Conservation (phyloP, 768 basidiomycete species). For the Boletus patriciae region DNA sequence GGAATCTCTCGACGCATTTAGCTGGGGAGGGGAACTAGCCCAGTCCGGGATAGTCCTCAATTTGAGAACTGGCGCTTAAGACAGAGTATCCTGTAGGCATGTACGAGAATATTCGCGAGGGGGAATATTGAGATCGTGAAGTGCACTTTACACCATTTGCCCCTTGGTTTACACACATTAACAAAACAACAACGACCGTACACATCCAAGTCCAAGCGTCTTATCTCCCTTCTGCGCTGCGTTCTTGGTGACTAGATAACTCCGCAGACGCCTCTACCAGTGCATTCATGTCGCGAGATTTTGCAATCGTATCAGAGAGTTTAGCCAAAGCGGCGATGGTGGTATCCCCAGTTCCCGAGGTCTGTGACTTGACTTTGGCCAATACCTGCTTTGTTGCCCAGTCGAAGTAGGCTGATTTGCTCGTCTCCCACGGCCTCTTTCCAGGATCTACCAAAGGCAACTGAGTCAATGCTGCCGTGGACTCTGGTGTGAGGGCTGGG, state of each 20-base stretch:
- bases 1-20: no score
- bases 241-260: neutral
- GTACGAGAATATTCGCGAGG: no score
- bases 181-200: neutral
- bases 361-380: conserved; percentile 27
- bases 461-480: conserved; percentile 37
- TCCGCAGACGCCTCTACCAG: conserved; percentile 14
- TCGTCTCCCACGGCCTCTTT: conserved; percentile 77
- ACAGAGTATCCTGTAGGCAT: no score
- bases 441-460: conserved; percentile 49
- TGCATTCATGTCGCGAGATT: conserved; percentile 18
- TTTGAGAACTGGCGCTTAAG: no score
- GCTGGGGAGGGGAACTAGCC: no score
- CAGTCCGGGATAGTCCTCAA: no score
- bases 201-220: neutral
- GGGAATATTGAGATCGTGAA: no score
- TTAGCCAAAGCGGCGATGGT: conserved; percentile 23
- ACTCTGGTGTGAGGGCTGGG: conserved; percentile 43
- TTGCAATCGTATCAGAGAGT: conserved; percentile 19
- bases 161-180: no score
- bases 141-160: no score
- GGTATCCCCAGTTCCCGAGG: conserved; percentile 16
- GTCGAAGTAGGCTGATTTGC: conserved; percentile 68
- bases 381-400: conserved; percentile 71
- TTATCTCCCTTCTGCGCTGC: neutral